A percentile compares a stretch with the other conserved stretches of the same genome.
Conservation (phyloP, 129 eudicot species). For the Escallonia herrerae region DNA sequence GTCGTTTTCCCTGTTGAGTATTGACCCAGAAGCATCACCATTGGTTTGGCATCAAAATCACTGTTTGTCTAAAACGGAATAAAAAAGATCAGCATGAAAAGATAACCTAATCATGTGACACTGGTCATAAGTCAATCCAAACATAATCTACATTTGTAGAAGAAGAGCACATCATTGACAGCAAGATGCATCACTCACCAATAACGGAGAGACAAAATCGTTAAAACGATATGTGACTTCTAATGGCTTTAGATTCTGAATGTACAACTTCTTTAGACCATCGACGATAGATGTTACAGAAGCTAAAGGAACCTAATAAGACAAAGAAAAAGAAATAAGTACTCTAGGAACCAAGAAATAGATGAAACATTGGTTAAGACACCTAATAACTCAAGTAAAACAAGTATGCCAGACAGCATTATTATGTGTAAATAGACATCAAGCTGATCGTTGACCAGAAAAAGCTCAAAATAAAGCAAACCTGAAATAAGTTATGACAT, state of each 20-base stretch:
- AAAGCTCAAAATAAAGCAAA: too few relatives aligned
- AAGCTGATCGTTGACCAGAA: too few relatives aligned
- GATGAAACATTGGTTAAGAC: too few relatives aligned
- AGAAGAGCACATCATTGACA: not conserved
- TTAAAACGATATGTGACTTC: constrained; percentile 62
- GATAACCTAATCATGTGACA: constrained; percentile 4
- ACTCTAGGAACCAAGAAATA: too few relatives aligned
- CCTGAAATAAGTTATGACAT: too few relatives aligned
- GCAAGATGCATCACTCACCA: constrained; percentile 40
- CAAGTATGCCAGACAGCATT: too few relatives aligned
- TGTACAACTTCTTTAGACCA: constrained; percentile 79
- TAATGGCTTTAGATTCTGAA: constrained; percentile 76
- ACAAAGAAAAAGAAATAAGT: constrained; percentile 3
- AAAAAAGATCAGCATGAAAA: constrained; percentile 8
- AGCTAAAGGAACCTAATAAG: constrained; percentile 39
- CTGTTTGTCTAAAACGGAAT: constrained; percentile 57
- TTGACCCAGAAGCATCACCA: constrained; percentile 99
- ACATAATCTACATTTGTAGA: not conserved
- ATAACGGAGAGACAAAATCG: constrained; percentile 78
- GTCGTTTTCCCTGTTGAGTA: constrained; percentile 98
- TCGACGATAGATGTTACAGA: constrained; percentile 82
- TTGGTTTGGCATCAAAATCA: constrained; percentile 98
- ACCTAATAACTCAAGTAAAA: too few relatives aligned
- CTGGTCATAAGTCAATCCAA: not conserved
- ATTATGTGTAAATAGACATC: too few relatives aligned